Percentiles rank a stretch among this genome's conserved stretches.
Conservation (phyloP, 192 early-diverging fungal genomes). For the Backusella circina region DNA sequence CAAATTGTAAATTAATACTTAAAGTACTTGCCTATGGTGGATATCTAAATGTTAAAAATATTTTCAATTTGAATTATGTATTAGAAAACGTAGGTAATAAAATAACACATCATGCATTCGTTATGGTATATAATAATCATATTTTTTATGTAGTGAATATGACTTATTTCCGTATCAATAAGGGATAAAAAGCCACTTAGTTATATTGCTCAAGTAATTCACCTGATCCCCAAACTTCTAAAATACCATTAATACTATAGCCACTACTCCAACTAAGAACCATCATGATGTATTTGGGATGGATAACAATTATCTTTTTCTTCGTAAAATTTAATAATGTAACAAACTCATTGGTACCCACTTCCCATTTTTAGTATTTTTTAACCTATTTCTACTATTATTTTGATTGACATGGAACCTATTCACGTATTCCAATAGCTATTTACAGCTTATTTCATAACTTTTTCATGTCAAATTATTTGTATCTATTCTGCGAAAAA, state of each 20-base stretch:
- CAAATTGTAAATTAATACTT: background rate
- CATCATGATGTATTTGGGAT: background rate
- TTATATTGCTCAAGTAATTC: background rate
- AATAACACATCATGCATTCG: background rate
- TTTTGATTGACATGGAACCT: too few relatives aligned
- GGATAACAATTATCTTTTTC: background rate
- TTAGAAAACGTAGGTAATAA: background rate
- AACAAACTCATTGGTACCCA: too few relatives aligned
- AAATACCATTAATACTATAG: background rate
- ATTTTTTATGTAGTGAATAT: background rate
- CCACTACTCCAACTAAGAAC: background rate
- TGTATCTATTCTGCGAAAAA: background rate
- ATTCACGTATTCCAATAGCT: too few relatives aligned
- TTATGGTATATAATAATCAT: background rate
- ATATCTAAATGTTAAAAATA: background rate
- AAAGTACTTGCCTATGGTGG: background rate
- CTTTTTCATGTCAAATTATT: background rate
- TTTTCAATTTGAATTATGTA: background rate
- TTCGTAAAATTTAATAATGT: background rate
- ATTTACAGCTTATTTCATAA: background rate
- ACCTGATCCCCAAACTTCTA: background rate
- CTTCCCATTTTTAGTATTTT: too few relatives aligned
- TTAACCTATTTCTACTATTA: too few relatives aligned
- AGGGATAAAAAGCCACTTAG: background rate
- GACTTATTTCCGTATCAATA: background rate